Evolutionary conservation across 345 rosid species (phyloP).

Genomic region (Euphorbia peplus): DNA sequence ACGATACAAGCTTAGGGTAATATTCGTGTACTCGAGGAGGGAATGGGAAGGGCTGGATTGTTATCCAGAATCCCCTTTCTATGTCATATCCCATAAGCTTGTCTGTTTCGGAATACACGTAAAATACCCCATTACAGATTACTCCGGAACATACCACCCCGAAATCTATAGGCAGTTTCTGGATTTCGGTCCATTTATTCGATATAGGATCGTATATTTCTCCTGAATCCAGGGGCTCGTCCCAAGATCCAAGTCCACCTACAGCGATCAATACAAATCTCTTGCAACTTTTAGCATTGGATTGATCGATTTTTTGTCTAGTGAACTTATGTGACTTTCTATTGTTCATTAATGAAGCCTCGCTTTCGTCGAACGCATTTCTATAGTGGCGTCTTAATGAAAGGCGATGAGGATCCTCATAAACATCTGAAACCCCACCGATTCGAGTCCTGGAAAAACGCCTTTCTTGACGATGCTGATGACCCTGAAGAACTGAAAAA

Average conservation of each 20-base stretch:
- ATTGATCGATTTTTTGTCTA: slow-evolving; percentile 55
- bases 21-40: slow-evolving; percentile 92
- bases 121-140: slow-evolving; percentile 76
- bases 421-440: slow-evolving; percentile 79
- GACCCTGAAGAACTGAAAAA: slow-evolving; percentile 41
- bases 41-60: slow-evolving; percentile 70
- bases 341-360: slow-evolving; percentile 27
- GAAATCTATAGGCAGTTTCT: slow-evolving; percentile 69
- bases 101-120: slow-evolving; percentile 84
- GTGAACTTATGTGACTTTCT: slow-evolving; percentile 51
- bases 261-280: slow-evolving; percentile 72
- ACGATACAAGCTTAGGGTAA: slow-evolving; percentile 85
- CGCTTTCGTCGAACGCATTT: slow-evolving; percentile 51
- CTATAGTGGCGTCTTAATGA: slow-evolving; percentile 71
- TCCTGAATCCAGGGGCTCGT: slow-evolving; percentile 90
- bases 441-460: slow-evolving; percentile 59
- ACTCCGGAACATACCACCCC: slow-evolving; percentile 74
- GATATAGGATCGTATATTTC: slow-evolving; percentile 79
- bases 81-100: slow-evolving; percentile 87
- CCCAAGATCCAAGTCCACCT: slow-evolving; percentile 81
- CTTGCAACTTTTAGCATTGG: slow-evolving; percentile 37
- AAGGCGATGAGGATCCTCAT: slow-evolving; percentile 94
- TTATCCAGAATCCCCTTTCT: slow-evolving; percentile 88
- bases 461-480: slow-evolving; percentile 67
- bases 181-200: slow-evolving; percentile 89